Conservation (phyloP, 2,329 filamentous ascomycete species). For the Tolypocladium tundrense region DNA sequence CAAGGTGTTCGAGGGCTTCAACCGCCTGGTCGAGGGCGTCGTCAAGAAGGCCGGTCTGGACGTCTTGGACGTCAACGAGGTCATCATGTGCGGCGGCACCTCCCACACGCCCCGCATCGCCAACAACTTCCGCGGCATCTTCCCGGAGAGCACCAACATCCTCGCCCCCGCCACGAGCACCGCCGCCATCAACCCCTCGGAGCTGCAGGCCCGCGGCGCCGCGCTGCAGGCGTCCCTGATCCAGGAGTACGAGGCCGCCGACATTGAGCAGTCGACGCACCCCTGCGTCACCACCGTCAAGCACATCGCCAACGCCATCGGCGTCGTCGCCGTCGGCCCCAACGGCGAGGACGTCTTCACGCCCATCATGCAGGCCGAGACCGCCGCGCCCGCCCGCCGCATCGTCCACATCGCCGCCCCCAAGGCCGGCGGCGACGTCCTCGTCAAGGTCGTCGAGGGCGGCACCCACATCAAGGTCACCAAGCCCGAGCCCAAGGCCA, state of each 20-base stretch:
- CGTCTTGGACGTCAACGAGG: conserved; percentile 85
- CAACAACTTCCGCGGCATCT: conserved; percentile 65
- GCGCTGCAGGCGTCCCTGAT: conserved; percentile 93
- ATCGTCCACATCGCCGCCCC: conserved; percentile 69
- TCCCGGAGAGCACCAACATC: conserved; percentile 69
- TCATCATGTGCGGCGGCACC: conserved; percentile 85
- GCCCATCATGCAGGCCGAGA: conserved; percentile 74
- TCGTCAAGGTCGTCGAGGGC: conserved; percentile 83
- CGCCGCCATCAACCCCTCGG: conserved; percentile 82
- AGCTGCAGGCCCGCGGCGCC: conserved; percentile 79
- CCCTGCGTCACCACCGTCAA: conserved; percentile 89
- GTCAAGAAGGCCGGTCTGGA: conserved; percentile 90
- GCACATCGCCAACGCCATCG: conserved; percentile 81
- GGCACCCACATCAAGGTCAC: conserved; percentile 87
- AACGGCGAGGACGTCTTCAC: conserved; percentile 62
- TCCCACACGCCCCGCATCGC: conserved; percentile 93
- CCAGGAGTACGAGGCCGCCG: conserved; percentile 84
- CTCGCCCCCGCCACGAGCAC: conserved; percentile 72
- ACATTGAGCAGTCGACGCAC: conserved; percentile 94
- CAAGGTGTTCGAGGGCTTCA: conserved; percentile 84
- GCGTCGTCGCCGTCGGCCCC: conserved; percentile 58
- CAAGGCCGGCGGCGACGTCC: conserved; percentile 74
- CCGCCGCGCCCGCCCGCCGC: conserved; percentile 79
- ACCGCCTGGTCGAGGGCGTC: conserved; percentile 70
- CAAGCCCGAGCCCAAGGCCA: conserved; percentile 70